Percentiles rank a stretch among this genome's conserved stretches.
These are phyloP conservation scores for Erigeron philadelphicus DNA, from an alignment of 140 eudicot genomes.

Conservation along the genomic window DNA sequence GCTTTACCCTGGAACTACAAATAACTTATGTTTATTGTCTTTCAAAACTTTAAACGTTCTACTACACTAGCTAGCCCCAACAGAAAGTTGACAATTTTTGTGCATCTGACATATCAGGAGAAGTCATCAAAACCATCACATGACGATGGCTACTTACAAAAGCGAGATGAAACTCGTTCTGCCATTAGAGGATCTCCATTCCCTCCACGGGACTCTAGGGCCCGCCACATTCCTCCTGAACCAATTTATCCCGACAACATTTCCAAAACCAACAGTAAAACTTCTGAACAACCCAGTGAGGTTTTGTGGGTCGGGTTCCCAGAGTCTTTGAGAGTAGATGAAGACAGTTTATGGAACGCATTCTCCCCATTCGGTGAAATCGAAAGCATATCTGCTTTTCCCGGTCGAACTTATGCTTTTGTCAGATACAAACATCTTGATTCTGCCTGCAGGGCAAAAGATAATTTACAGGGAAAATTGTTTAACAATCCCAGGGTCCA, in stretches of 20 bases:
- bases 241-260: constrained; percentile 35
- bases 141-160: constrained; percentile 44
- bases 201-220: constrained; percentile 53
- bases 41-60: background rate
- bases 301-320: constrained; percentile 95
- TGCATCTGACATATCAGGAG: constrained; percentile 51
- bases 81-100: constrained; percentile 22
- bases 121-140: constrained; percentile 48
- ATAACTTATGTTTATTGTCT: background rate
- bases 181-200: constrained; percentile 42
- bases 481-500: constrained; percentile 88
- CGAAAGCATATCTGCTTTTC: constrained; percentile 69
- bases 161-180: constrained; percentile 56
- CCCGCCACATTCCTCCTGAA: constrained; percentile 48
- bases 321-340: constrained; percentile 62
- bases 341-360: constrained; percentile 53
- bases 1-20: too few species aligned
- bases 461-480: constrained; percentile 66
- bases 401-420: constrained; percentile 83
- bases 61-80: constrained; percentile 14
- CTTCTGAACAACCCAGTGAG: constrained; percentile 61
- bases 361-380: constrained; percentile 84
- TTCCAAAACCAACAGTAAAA: constrained; percentile 39
- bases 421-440: constrained; percentile 51
- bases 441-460: constrained; percentile 73